Evolutionary conservation across 75 land plant genomes (phyloP), one percentile per base, ranked within the genome.

Genomic region (Sequoia sempervirens): DNA sequence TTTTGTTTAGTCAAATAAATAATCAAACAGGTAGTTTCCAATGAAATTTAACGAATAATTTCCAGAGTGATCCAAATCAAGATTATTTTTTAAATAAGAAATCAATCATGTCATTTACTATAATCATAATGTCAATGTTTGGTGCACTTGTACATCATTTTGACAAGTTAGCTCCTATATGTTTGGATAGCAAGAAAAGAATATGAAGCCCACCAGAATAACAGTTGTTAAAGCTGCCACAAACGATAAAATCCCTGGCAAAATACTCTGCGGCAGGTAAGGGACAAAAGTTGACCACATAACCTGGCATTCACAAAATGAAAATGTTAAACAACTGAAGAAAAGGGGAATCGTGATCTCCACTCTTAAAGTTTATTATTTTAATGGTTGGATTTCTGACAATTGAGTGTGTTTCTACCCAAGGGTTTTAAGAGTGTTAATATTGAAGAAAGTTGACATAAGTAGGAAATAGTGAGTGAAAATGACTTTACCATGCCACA

Each of bases 241-340:
- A 52, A 90, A 90, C 69, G 92, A 69, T 52, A 90, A 36, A 1
- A 83, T 23, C 47, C 95, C 97, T 13, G 99, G 99, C 83, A 95
- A 83, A 34, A 93, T 83, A 82, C 90, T 93, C 75, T 86, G 92
- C 15, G 96, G 96, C 5, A 97, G 28, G 74, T 84, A 87, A 13
- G 98, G 95, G 40, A 93, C 93, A 82, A 97, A 97, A 12, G 99
- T 97, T 12, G 96, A 95, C 99, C 99, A 97, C 95, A 97, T 95
- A 13, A 97, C 95, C 99, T 97, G 89, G 52, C 23, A 80, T 47
- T 32, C 7, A 54, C 68, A 81, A 50, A 81, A 53, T 18, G 4
- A 34, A 52, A 15, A 8, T 12, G 82, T 56, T 41, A 88, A 14
- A 36, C 73, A 40, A 32, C 45, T 10, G 30, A 45, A 1, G 38